These are phyloP conservation scores for Xanthoceras sorbifolium DNA, from an alignment of 345 rosid genomes.

Conservation along the genomic window DNA sequence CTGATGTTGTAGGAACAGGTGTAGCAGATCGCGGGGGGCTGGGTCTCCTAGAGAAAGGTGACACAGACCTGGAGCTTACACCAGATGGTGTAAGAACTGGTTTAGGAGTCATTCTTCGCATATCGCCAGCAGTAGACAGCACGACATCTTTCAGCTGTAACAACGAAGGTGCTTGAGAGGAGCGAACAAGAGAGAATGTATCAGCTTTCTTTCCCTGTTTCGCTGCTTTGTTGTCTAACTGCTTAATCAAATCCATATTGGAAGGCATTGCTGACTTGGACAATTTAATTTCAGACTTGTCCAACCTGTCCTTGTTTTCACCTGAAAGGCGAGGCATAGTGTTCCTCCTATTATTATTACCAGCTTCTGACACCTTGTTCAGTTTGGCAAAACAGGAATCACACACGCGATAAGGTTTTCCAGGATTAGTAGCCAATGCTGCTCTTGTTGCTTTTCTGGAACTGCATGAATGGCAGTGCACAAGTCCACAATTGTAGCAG, in stretches of 20 bases:
- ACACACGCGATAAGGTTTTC: conserved; percentile 89
- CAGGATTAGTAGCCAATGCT: conserved; percentile 83
- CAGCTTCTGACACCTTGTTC: conserved; percentile 67
- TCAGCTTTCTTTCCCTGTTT: conserved; percentile 84
- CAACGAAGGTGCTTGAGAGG: conserved; percentile 77
- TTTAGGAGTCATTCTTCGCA: conserved; percentile 64
- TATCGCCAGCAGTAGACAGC: conserved; percentile 60
- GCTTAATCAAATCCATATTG: conserved; percentile 90
- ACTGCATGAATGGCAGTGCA: conserved; percentile 96
- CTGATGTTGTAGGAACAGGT: conserved; percentile 80
- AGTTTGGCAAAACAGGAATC: conserved; percentile 82
- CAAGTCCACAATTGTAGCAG: conserved; percentile 96
- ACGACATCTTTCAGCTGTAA: conserved; percentile 83
- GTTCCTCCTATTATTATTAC: conserved; percentile 57
- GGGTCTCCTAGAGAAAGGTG: conserved; percentile 93
- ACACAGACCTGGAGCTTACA: conserved; percentile 87
- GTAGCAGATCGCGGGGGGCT: conserved; percentile 97
- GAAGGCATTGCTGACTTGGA: conserved; percentile 70
- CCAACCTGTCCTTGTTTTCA: conserved; percentile 85
- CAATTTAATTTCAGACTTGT: conserved; percentile 78
- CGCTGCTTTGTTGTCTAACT: conserved; percentile 89
- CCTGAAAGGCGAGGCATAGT: conserved; percentile 83
- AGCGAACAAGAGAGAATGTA: conserved; percentile 68
- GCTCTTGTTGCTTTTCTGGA: conserved; percentile 83
- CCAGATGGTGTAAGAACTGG: conserved; percentile 74